Evolutionary conservation across 192 early-diverging fungal genomes (phyloP).

Genomic region (Gaertneriomyces semiglobifer): DNA sequence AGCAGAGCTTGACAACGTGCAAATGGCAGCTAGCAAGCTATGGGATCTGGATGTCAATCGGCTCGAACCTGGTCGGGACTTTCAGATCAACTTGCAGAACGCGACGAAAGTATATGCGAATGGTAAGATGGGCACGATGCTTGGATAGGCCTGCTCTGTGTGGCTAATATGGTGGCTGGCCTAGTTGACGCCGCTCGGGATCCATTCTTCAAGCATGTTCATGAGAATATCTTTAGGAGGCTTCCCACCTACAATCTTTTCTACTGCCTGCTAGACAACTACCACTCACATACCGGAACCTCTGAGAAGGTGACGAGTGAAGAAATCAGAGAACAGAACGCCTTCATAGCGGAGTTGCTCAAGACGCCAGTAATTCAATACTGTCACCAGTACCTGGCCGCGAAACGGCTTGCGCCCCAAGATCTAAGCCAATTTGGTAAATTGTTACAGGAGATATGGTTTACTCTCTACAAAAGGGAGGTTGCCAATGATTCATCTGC

Average conservation of each 20-base stretch:
- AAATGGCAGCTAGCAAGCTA: constrained; percentile 21
- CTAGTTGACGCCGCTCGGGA: constrained; percentile 25
- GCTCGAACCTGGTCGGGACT: constrained; percentile 30
- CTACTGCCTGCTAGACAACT: constrained; percentile 31
- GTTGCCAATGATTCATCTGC: constrained; percentile 32
- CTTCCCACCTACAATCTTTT: constrained; percentile 31
- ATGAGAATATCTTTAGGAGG: constrained; percentile 6
- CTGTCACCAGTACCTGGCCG: constrained; percentile 24
- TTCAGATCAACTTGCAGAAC: constrained; percentile 30
- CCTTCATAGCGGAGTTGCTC: constrained; percentile 27
- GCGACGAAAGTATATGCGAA: constrained; percentile 23
- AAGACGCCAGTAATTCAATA: constrained; percentile 29
- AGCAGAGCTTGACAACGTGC: constrained; percentile 23
- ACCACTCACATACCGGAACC: constrained; percentile 22
- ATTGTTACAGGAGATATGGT: constrained; percentile 29
- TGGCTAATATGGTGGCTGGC: background rate
- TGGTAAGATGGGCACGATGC: constrained; percentile 14
- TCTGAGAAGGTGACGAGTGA: constrained; percentile 20
- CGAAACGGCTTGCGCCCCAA: constrained; percentile 12
- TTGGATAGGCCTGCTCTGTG: background rate
- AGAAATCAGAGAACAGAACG: constrained; percentile 19
- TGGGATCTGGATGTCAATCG: constrained; percentile 37
- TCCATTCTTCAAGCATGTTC: constrained; percentile 31
- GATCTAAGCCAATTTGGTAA: constrained; percentile 19
- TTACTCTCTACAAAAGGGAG: constrained; percentile 33